Conservation (phyloP, 768 basidiomycete species). For the Rhizopogon vesiculosus region DNA sequence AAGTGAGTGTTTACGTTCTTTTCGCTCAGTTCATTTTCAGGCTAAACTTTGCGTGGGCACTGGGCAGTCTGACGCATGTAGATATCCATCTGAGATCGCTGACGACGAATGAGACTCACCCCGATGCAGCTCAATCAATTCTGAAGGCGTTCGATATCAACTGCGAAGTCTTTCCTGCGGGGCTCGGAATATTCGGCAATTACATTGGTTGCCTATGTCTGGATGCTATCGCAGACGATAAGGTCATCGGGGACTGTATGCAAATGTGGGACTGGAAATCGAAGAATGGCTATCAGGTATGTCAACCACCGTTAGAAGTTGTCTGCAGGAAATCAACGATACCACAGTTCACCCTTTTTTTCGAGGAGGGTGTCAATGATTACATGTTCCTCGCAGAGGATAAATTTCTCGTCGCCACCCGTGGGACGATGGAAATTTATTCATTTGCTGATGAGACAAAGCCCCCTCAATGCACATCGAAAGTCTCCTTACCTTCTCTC, state of each 20-base stretch:
- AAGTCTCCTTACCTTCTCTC: constrained; percentile 39
- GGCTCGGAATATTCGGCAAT: constrained; percentile 42
- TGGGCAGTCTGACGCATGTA: constrained; percentile 32
- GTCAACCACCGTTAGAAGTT: constrained; percentile 12
- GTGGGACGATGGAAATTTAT: constrained; percentile 45
- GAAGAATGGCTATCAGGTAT: constrained; percentile 31
- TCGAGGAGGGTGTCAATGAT: constrained; percentile 44
- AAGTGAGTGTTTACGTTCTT: constrained; percentile 30
- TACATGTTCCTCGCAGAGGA: constrained; percentile 45
- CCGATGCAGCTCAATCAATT: constrained; percentile 34
- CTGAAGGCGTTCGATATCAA: constrained; percentile 11
- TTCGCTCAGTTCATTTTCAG: not conserved
- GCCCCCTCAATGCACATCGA: constrained; percentile 17
- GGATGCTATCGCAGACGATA: constrained; percentile 21
- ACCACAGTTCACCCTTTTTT: constrained; percentile 36
- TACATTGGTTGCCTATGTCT: constrained; percentile 47
- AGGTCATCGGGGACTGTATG: constrained; percentile 30
- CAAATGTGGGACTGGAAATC: constrained; percentile 49
- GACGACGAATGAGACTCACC: constrained; percentile 46
- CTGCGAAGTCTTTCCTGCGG: constrained; percentile 22
- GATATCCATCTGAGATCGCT: constrained; percentile 47
- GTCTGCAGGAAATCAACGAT: not conserved
- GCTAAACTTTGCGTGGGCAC: constrained; percentile 10
- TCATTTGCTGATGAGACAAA: constrained; percentile 30
- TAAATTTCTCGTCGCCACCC: constrained; percentile 42